Conservation (phyloP, 73 alveolate species). For the Stentor roeselii region DNA sequence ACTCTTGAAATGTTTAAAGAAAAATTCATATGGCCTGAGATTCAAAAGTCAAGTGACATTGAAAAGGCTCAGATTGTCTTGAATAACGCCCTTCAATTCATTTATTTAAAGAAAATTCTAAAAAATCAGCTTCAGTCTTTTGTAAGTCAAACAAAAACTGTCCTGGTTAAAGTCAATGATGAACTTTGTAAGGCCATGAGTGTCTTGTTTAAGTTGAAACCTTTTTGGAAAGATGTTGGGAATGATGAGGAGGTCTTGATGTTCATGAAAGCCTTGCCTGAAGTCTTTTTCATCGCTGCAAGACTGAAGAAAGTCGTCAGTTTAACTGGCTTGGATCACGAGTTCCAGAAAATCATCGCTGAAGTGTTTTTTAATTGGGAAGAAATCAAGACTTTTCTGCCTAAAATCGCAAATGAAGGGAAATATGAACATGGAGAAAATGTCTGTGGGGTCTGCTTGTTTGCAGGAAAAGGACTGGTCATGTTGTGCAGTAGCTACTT, state of each 20-base stretch:
- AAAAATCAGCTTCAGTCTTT: background rate
- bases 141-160: background rate
- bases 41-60: background rate
- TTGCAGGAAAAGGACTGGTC: background rate
- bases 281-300: background rate
- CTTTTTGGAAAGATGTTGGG: background rate
- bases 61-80: background rate
- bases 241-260: background rate
- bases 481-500: background rate
- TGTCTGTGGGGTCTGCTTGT: background rate
- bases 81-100: background rate
- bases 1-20: background rate
- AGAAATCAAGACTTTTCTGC: background rate
- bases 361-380: background rate
- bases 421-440: background rate
- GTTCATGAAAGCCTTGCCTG: background rate
- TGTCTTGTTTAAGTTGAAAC: background rate
- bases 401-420: background rate
- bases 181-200: background rate
- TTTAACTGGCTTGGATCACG: background rate
- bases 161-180: background rate
- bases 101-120: background rate
- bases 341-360: background rate
- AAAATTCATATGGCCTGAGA: background rate
- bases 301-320: background rate